These are phyloP conservation scores for Talaromyces sp. DNA, from an alignment of 2,329 filamentous ascomycete genomes.

Conservation along the genomic window DNA sequence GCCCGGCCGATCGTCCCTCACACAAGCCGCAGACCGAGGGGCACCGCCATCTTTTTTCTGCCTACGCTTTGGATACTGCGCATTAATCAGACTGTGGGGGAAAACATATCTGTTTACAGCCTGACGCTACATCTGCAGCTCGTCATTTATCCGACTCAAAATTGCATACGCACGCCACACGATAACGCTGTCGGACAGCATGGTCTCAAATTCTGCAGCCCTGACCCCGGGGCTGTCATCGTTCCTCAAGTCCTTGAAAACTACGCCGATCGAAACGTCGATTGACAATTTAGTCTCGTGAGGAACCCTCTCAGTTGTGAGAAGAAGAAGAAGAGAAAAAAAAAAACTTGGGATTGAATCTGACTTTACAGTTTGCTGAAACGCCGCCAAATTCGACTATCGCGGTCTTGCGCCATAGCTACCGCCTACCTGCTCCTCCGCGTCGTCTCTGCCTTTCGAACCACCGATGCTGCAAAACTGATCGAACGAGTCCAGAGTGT, in stretches of 20 bases:
- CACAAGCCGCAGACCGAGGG: background rate
- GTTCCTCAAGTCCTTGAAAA: constrained; percentile 74
- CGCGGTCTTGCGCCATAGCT: constrained; percentile 82
- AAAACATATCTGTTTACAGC: background rate
- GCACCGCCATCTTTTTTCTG: background rate
- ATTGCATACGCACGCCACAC: background rate
- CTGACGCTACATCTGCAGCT: background rate
- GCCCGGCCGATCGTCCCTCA: background rate
- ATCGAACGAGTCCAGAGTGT: constrained; percentile 74
- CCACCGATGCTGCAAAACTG: constrained; percentile 70
- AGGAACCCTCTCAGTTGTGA: constrained; percentile 24
- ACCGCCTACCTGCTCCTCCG: constrained; percentile 84
- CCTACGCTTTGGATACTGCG: background rate
- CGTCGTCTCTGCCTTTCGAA: constrained; percentile 77
- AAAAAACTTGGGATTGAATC: constrained; percentile 9
- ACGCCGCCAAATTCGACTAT: constrained; percentile 80
- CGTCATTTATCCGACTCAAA: background rate
- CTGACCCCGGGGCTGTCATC: constrained; percentile 69
- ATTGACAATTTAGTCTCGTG: constrained; percentile 81
- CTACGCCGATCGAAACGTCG: constrained; percentile 69
- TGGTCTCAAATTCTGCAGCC: constrained; percentile 54
- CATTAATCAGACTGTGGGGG: background rate
- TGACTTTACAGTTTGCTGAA: constrained; percentile 67
- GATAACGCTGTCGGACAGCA: constrained; percentile 26
- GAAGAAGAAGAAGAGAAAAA: background rate